A percentile compares a stretch with the other conserved stretches of the same genome.
Conservation (phyloP, 2,329 filamentous ascomycete genomes). For the Pezicula radicicola region DNA sequence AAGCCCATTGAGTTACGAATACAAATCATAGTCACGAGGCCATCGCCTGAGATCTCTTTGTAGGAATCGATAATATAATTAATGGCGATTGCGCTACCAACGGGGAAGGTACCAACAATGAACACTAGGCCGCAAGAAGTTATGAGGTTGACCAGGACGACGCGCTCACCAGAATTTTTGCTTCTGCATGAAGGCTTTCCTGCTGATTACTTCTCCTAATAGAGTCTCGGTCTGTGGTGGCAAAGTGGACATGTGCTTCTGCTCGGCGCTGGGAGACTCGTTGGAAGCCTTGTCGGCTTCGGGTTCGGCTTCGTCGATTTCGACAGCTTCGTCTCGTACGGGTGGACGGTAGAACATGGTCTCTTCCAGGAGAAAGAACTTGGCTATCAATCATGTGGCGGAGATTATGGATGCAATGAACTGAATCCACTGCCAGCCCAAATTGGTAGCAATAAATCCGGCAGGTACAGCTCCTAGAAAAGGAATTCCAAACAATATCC, state of each 20-base stretch:
- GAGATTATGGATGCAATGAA: not conserved
- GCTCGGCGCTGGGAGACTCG: not conserved
- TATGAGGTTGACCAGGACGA: too few species aligned
- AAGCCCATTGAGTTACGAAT: constrained; percentile 42
- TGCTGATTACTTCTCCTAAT: too few species aligned
- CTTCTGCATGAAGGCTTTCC: too few species aligned
- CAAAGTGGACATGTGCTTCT: too few species aligned
- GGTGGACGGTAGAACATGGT: not conserved
- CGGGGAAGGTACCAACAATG: not conserved
- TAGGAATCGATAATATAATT: constrained; percentile 44
- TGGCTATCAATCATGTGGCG: not conserved
- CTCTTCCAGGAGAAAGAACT: not conserved
- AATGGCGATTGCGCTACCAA: constrained; percentile 18
- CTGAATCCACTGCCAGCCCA: not conserved
- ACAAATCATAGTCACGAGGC: constrained; percentile 43
- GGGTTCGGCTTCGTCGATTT: not conserved
- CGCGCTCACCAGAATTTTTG: too few species aligned
- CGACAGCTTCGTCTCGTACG: not conserved
- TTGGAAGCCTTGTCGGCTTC: not conserved
- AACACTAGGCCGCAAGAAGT: too few species aligned
- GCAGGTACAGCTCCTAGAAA: not conserved
- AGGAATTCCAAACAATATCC: not conserved
- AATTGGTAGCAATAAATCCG: not conserved
- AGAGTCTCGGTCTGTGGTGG: too few species aligned
- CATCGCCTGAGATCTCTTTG: constrained; percentile 39